Base-by-base conservation (phyloP, 306 rosid genomes). In the Boehmeria nivea region DNA sequence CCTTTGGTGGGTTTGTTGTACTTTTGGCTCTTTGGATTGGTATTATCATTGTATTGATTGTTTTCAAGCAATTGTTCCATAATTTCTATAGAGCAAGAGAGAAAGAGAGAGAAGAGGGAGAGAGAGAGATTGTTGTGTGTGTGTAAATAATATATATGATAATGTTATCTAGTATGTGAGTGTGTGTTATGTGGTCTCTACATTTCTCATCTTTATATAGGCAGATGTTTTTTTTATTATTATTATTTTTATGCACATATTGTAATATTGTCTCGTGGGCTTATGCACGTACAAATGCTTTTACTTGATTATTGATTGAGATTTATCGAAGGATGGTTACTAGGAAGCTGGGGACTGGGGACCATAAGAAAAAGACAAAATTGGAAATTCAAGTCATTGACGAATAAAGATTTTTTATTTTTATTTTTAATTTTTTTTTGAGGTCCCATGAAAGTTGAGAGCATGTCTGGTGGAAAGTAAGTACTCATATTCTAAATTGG, bases 61-160 rank as follows among this genome's bases (percentile, higher is more conserved):
- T 45, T 62, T 60, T 45, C 18, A 0, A 34, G 43, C 21, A 21
- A 16, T 2, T 52, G 42, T 12, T 71, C 72, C 76, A 60, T 77
- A 6, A 8, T 18, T 11, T 2, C 26, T 15, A 6, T 8, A 17
- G 4, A 27, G 16, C 11, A 39, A 6, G 20, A n/a, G n/a, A n/a
- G n/a, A n/a, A n/a, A n/a, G n/a, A 51, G 48, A 50, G 51, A 39
- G 64, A 54, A 14, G 39, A 17, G 19, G 11, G 13, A 25, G 64
- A 43, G 9, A 18, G 23, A 18, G 50, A 44, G 24, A 19, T 20
- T n/a, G n/a, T 31, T 31, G 36, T 31, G 36, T 31, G 36, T 31
- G 6, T 40, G 6, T 40, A 25, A 26, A 11, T 0, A 4, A n/a
- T n/a, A n/a, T n/a, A n/a, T n/a, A n/a, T n/a, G n/a, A n/a, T n/a